Conservation (phyloP, 345 rosid genomes). For the Toxicodendron radicans region DNA sequence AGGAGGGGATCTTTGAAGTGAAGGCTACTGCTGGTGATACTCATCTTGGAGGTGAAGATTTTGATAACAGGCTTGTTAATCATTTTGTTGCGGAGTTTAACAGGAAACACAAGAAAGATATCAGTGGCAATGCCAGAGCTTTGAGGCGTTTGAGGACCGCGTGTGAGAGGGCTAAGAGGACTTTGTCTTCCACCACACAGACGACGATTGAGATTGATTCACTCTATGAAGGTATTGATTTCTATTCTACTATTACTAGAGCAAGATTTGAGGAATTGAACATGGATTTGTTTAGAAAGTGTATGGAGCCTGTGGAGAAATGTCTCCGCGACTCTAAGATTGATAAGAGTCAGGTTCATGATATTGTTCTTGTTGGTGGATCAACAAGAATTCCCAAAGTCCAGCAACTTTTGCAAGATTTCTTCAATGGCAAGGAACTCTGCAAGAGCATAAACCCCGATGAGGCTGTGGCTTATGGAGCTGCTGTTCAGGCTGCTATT, state of each 20-base stretch:
- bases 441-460: conserved; percentile 41
- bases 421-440: conserved; percentile 33
- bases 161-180: conserved; percentile 37
- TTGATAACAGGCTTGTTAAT: conserved; percentile 35
- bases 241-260: conserved; percentile 34
- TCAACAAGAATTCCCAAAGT: conserved; percentile 34
- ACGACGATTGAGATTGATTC: conserved; percentile 41
- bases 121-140: conserved; percentile 31
- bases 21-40: conserved; percentile 41
- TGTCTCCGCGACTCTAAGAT: conserved; percentile 34
- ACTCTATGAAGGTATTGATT: conserved; percentile 32
- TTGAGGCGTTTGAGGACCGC: conserved; percentile 37
- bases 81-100: conserved; percentile 32
- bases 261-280: conserved; percentile 37
- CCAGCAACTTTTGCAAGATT: conserved; percentile 33
- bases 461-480: conserved; percentile 35
- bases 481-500: conserved; percentile 35
- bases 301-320: conserved; percentile 40
- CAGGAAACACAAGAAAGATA: conserved; percentile 34
- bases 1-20: conserved; percentile 46
- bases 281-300: conserved; percentile 37
- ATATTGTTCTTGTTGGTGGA: conserved; percentile 30
- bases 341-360: conserved; percentile 26
- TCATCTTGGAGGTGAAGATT: conserved; percentile 37
- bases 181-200: conserved; percentile 33